These are phyloP conservation scores for Trichomonas gallinae DNA, from an alignment of 208 protist species.

Conservation along the genomic window DNA sequence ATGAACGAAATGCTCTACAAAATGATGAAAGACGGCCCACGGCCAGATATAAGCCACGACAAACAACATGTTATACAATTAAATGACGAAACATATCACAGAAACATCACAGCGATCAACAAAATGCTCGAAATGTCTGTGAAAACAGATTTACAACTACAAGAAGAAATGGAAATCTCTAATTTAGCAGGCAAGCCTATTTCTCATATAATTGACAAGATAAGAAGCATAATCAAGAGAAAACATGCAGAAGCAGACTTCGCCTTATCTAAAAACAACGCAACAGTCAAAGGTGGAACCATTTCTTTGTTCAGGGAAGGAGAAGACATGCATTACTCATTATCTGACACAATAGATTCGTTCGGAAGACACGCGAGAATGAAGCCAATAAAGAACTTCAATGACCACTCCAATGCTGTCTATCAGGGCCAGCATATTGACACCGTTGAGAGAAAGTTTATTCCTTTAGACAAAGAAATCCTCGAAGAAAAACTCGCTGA, in stretches of 20 bases:
- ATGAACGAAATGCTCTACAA: not conserved
- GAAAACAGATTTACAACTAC: not conserved
- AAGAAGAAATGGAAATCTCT: not conserved
- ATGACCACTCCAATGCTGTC: not conserved
- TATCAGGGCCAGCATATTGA: not conserved
- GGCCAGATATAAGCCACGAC: not conserved
- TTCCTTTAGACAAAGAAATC: not conserved
- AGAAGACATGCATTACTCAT: not conserved
- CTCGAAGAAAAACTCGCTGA: not conserved
- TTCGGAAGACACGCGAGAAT: not conserved
- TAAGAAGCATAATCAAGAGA: not conserved
- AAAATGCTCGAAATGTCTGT: not conserved
- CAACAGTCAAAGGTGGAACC: not conserved
- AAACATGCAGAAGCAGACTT: not conserved
- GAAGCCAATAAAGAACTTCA: not conserved
- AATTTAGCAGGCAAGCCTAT: not conserved
- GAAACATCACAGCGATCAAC: not conserved
- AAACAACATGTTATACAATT: not conserved
- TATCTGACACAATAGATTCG: not conserved
- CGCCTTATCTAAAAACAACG: not conserved
- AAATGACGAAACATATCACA: not conserved
- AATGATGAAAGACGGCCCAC: not conserved
- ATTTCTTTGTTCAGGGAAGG: not conserved
- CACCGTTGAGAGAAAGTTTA: not conserved
- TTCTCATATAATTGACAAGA: not conserved